These are phyloP conservation scores for Berkeleyomyces rouxiae DNA, from an alignment of 2,329 filamentous ascomycete species.

Conservation along the genomic window DNA sequence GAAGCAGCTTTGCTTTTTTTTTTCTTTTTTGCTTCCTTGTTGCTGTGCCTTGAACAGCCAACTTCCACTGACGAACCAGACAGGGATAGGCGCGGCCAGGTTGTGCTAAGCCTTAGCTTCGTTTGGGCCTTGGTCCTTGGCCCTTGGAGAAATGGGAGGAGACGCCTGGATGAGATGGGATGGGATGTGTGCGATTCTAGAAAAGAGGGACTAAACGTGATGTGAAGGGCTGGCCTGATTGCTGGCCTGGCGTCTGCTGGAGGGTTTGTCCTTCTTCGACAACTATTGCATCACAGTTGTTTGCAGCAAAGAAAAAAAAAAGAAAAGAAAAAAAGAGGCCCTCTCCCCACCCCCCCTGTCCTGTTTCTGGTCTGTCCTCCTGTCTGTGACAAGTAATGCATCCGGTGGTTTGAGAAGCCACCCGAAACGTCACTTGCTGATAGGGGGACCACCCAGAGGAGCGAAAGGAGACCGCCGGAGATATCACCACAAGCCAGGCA, in stretches of 20 bases:
- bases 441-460: background rate
- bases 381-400: background rate
- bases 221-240: too few species aligned
- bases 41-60: background rate
- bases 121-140: background rate
- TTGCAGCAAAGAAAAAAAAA: background rate
- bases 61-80: background rate
- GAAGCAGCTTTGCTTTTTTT: background rate
- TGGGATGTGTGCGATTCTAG: too few species aligned
- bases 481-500: background rate
- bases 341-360: background rate
- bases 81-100: background rate
- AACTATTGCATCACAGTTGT: too few species aligned
- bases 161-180: background rate
- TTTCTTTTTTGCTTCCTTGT: background rate
- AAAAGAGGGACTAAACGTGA: too few species aligned
- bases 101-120: background rate
- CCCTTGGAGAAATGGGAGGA: background rate
- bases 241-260: too few species aligned
- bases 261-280: too few species aligned
- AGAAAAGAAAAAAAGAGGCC: background rate
- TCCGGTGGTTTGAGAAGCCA: background rate
- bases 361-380: background rate
- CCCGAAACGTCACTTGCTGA: background rate
- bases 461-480: background rate